Evolutionary conservation across 306 rosid species (phyloP), one percentile per base, ranked within the genome.

Genomic region (Dryas drummondii): DNA sequence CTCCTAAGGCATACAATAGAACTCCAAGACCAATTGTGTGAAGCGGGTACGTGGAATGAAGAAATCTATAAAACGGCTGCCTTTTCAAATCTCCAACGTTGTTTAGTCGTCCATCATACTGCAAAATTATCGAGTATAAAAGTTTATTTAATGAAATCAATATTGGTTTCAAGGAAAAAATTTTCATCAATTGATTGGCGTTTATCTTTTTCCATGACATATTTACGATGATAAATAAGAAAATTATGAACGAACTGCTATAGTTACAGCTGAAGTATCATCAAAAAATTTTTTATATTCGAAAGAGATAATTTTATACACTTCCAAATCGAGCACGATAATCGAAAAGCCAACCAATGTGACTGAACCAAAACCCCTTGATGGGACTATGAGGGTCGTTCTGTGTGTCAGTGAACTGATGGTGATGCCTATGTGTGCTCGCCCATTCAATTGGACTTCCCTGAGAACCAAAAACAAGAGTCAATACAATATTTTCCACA

Each of bases 381-480:
- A 41, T 79, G 19, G 94, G 94, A 70, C 86, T 89, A 78, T 89
- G 94, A 47, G 94, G 94, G 47, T 89, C 94, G 69, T 81, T 82
- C 59, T 82, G 91, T 12, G 94, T 72, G 74, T 89, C 94, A 72
- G 86, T 83, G 14, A 78, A 89, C 64, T 85, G 94, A 78, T 89
- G 94, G 12, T 89, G 94, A 68, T 76, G 80, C 77, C 94, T 87
- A 51, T 87, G 91, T 32, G 84, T 87, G 81, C 89, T 73, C 50
- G 86, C 93, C 93, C 93, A 89, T 58, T 87, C 91, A 66, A 89
- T 81, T 60, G 93, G 93, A 27, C 76, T 87, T n/a, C 91, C 93
- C 93, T 89, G 77, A 80, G 79, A 13, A 16, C 7, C 72, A 68
- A 69, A 66, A 44, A 60, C 11, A 32, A 32, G 37, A 32, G 37